Conservation (phyloP, 805 yeast species). For the Saturnispora besseyi region DNA sequence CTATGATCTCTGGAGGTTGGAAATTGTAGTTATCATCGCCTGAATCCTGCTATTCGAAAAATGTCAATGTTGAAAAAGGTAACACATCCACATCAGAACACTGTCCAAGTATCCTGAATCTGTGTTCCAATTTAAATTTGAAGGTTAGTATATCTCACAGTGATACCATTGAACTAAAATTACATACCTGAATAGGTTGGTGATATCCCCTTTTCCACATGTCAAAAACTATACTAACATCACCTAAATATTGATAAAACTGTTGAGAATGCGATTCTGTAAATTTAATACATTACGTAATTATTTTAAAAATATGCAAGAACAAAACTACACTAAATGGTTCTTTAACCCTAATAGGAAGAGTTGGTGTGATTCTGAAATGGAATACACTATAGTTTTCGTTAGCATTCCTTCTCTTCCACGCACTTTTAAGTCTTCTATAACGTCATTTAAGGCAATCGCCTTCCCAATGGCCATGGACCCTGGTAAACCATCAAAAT, state of each 20-base stretch:
- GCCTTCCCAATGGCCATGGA: slow-evolving; percentile 76
- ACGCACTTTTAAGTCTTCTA: slow-evolving; percentile 53
- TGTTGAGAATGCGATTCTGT: not conserved
- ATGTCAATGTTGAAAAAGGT: not conserved
- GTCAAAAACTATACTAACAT: not conserved
- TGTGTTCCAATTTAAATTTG: no score
- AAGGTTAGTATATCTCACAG: not conserved
- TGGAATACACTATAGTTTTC: slow-evolving; percentile 51
- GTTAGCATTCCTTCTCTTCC: slow-evolving; percentile 49
- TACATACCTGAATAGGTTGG: slow-evolving; percentile 25
- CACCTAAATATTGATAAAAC: not conserved
- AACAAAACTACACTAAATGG: not conserved
- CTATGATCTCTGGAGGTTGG: slow-evolving; percentile 8
- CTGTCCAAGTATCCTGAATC: not conserved
- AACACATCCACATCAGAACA: not conserved
- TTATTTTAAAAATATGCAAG: not conserved
- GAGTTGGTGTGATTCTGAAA: slow-evolving; percentile 73
- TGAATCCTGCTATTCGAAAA: not conserved
- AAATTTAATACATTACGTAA: not conserved
- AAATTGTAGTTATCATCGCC: slow-evolving; percentile 4
- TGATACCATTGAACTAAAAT: not conserved
- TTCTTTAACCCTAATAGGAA: slow-evolving; percentile 38
- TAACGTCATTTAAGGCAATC: slow-evolving; percentile 66
- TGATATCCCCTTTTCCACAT: slow-evolving; percentile 29
- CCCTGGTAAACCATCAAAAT: slow-evolving; percentile 57